Conservation (phyloP, 1,139 yeast species). For the Debaryomycetaceae sp. region DNA sequence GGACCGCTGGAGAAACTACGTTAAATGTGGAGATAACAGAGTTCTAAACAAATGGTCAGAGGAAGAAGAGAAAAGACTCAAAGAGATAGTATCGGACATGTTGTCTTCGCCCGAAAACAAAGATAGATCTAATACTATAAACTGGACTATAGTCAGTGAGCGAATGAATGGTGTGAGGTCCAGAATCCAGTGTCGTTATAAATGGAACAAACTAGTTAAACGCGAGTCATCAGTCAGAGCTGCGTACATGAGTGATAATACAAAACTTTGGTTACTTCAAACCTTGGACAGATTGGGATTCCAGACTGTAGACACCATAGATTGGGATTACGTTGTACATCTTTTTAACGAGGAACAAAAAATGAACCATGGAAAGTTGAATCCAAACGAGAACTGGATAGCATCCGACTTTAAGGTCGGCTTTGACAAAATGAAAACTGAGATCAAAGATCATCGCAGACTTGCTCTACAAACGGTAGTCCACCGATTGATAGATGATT, state of each 20-base stretch:
- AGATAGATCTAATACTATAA: slow-evolving; percentile 41
- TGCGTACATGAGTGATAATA: slow-evolving; percentile 45
- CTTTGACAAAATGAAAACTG: slow-evolving; percentile 32
- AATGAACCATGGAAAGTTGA: slow-evolving; percentile 5
- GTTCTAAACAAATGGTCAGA: slow-evolving; percentile 74
- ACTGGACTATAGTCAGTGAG: slow-evolving; percentile 91
- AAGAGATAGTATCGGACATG: slow-evolving; percentile 51
- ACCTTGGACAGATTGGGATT: slow-evolving; percentile 48
- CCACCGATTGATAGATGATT: slow-evolving; percentile 19
- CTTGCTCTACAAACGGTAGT: slow-evolving; percentile 21
- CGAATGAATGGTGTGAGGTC: slow-evolving; percentile 85
- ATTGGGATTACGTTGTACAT: slow-evolving; percentile 44
- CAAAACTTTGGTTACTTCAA: slow-evolving; percentile 57
- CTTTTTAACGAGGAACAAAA: slow-evolving; percentile 9
- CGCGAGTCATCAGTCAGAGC: slow-evolving; percentile 54
- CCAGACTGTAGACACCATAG: slow-evolving; percentile 48
- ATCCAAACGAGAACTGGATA: slow-evolving; percentile 19
- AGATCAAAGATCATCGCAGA: slow-evolving; percentile 27
- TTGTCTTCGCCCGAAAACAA: slow-evolving; percentile 17
- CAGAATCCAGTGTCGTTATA: slow-evolving; percentile 90
- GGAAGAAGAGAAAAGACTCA: slow-evolving; percentile 66
- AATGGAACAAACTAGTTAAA: slow-evolving; percentile 80
- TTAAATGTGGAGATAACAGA: slow-evolving; percentile 80
- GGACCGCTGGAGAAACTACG: slow-evolving; percentile 93
- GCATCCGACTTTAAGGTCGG: slow-evolving; percentile 33